Evolutionary conservation across 768 basidiomycete genomes (phyloP), one percentile per base, ranked within the genome.

Genomic region (Leucocoprinus sp.): DNA sequence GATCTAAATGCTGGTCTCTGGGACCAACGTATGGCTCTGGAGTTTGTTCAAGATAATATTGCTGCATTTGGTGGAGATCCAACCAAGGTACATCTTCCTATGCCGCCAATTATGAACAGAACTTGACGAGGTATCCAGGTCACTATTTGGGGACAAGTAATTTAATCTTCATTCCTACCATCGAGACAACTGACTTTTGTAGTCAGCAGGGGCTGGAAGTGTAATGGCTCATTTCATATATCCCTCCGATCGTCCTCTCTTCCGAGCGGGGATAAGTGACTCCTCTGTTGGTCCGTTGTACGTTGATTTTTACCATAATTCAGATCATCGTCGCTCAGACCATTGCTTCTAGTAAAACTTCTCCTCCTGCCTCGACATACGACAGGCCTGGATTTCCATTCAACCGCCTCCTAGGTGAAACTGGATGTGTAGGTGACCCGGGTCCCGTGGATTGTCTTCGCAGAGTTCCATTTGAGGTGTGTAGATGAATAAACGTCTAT

Each of bases 41-140:
- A 63, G 12, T 86, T 82, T 58, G 61, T 85, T 0, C 72, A 82
- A 50, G 64, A 78, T n/a, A 81, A 86, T 52, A 76, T 84, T 12
- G 70, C 64, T 2, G 68, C 69, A 2, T 85, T 85, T 54, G 81
- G 81, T 9, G 82, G 82, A 1, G 75, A 82, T 51, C 60, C 9
- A 82, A 79, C 62, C 37, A 47, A 47, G 31, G 78, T 68, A 54
- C 22, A 54, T 45, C 5, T 18, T 19, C 18, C 11, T 19, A 11
- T 0, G 26, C 26, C 26, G 5, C 26, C 11, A n/a, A n/a, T 27
- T 27, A 11, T 5, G 11, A 27, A 5, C 11, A 5, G 5, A 11
- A 27, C 26, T 5, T 27, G 5, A 5, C 11, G 26, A 27, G 26
- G 26, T 11, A 5, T 5, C 8, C 31, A 75, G 74, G 71, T 75